Base-by-base conservation (phyloP, 2,329 filamentous ascomycete species). In the Periconia sp. region DNA sequence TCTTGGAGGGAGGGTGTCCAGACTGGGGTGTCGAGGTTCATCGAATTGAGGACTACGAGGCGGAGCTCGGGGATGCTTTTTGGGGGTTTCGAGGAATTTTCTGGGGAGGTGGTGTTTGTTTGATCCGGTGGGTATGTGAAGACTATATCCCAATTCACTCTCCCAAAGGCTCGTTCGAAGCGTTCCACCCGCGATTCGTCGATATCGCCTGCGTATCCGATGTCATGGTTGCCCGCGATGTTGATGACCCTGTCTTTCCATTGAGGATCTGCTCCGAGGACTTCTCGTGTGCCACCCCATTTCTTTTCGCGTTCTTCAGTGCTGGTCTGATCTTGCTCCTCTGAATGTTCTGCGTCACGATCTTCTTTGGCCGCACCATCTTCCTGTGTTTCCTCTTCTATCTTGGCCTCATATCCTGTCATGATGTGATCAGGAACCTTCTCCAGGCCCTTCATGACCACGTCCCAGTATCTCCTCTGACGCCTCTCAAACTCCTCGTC, bases 151-250 rank as follows among this genome's bases (percentile, higher is more conserved):
- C 96, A 99, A 72, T 97, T 96, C 17, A 90, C 85, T 59, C 86
- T 90, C 52, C 94, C 94, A 76, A 96, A 99, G 1, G 84, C 83
- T 19, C 82, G 81, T 75, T 96, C 92, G 69, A 97, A 99, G 1
- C 94, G 84, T 27, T 84, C 79, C 50, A 97, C 80, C 3, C 92
- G 85, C 56, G 85, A 81, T n/a, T 81, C 76, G 41, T 88, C 91
- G 56, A 97, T 82, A 72, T 99, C 94, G 2, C 94, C 94, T 0
- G 92, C 91, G 71, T 99, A 99, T 33, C 94, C 94, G 66, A 99
- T 87, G 72, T 99, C 94, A 70, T 99, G 94, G 68, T 99, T 99
- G 1, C 94, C 94, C 0, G 87, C 92, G 23, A 97, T 85, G 62
- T 96, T 95, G 70, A 99, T 91, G 58, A 97, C 81, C 51, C 89